These are phyloP conservation scores for Talaromyces funiculosus DNA, from an alignment of 2,329 filamentous ascomycete genomes.

Conservation along the genomic window DNA sequence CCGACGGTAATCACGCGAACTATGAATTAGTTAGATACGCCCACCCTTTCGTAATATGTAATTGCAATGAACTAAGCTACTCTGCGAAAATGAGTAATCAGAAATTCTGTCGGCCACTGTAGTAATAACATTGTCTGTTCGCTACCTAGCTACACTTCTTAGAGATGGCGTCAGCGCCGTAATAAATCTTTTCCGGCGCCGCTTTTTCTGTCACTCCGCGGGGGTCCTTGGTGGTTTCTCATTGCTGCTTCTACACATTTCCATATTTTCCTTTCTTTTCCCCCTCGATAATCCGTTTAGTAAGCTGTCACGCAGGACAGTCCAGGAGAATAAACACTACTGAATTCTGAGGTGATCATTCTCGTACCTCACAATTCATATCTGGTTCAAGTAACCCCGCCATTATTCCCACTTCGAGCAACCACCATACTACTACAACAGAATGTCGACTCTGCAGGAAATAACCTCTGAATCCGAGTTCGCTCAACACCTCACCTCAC, in stretches of 20 bases:
- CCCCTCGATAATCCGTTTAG: neutral
- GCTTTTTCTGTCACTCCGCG: neutral
- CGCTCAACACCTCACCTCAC: conserved; percentile 59
- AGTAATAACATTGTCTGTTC: neutral
- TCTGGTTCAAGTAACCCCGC: neutral
- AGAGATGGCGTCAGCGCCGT: conserved; percentile 16
- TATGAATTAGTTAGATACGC: no score
- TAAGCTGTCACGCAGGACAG: neutral
- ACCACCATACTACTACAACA: conserved; percentile 15
- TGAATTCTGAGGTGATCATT: neutral
- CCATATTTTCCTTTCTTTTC: neutral
- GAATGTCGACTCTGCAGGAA: conserved; percentile 72
- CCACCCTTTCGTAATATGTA: neutral
- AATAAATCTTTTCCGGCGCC: conserved; percentile 16
- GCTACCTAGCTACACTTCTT: neutral
- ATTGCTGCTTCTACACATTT: neutral
- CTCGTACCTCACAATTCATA: no score
- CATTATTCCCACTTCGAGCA: neutral
- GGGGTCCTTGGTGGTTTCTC: neutral
- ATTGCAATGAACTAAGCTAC: no score
- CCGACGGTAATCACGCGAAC: neutral
- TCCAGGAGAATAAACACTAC: neutral
- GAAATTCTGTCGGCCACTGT: neutral
- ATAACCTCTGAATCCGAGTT: conserved; percentile 71
- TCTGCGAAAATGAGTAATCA: conserved; percentile 5